These are phyloP conservation scores for Fusarium sacchari DNA, from an alignment of 2,329 filamentous ascomycete species.

Conservation along the genomic window DNA sequence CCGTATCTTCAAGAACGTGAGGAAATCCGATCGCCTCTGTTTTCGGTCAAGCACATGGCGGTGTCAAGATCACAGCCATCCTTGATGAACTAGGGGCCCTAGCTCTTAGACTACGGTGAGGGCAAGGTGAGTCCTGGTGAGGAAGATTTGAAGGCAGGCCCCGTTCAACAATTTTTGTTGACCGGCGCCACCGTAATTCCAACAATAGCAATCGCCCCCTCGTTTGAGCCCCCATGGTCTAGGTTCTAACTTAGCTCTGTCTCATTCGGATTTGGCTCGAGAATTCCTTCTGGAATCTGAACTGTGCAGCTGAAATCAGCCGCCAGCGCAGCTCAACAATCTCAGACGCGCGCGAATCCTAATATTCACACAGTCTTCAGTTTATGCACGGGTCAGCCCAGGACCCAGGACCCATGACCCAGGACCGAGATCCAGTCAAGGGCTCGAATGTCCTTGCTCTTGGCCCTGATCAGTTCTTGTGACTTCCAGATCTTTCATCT, in stretches of 20 bases:
- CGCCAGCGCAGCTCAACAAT: constrained; percentile 29
- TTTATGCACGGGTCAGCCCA: constrained; percentile 18
- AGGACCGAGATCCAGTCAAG: neutral
- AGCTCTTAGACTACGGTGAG: constrained; percentile 30
- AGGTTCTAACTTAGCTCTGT: neutral
- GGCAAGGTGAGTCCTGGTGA: constrained; percentile 38
- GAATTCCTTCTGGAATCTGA: constrained; percentile 16
- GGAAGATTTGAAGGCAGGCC: constrained; percentile 15
- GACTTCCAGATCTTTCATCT: constrained; percentile 24
- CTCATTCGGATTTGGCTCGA: constrained; percentile 1
- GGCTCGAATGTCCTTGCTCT: neutral
- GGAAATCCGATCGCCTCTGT: constrained; percentile 7
- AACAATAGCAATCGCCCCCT: constrained; percentile 35
- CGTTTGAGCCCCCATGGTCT: neutral
- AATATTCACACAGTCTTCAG: constrained; percentile 19
- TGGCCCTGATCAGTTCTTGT: constrained; percentile 17
- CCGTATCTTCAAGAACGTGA: neutral
- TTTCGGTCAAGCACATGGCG: constrained; percentile 23
- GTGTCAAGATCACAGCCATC: constrained; percentile 3
- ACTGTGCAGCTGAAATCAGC: constrained; percentile 9
- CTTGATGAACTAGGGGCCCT: constrained; percentile 17
- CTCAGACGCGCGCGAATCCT: constrained; percentile 20
- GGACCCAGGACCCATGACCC: neutral
- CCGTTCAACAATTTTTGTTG: constrained; percentile 38
- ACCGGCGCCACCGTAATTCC: constrained; percentile 22